A percentile compares a stretch with the other conserved stretches of the same genome.
phyloP scores from a whole-genome alignment of 352 stramenopile genomes.

The Pythium rishiriense region DNA sequence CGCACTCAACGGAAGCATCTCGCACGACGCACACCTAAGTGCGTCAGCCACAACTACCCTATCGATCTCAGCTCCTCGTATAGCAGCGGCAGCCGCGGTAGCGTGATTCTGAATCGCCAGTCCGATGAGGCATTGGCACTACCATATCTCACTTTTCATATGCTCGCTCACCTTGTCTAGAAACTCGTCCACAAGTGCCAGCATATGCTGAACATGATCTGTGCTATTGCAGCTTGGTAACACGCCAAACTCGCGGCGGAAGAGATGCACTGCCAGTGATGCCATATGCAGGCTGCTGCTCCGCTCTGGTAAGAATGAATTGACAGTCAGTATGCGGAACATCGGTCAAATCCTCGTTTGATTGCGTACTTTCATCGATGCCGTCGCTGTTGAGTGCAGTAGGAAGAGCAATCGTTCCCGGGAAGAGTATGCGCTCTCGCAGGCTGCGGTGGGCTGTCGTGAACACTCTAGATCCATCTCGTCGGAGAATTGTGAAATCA shows the following conservation, averaged over 20 bases:
- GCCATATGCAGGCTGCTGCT: conserved; percentile 23
- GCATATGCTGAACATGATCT: conserved; percentile 21
- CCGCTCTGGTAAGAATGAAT: conserved; percentile 3
- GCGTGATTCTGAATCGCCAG: not conserved
- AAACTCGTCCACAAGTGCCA: conserved; percentile 10
- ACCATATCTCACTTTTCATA: not conserved
- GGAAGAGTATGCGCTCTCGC: conserved; percentile 23
- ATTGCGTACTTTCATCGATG: not conserved
- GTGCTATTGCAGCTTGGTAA: conserved; percentile 16
- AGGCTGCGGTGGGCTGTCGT: conserved; percentile 27
- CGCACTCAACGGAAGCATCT: conserved; percentile 40
- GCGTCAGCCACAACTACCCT: conserved; percentile 18
- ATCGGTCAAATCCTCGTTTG: not conserved
- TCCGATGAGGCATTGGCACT: not conserved
- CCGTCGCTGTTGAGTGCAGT: not conserved
- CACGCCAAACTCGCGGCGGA: conserved; percentile 26
- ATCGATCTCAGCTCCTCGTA: conserved; percentile 12
- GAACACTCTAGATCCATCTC: not conserved
- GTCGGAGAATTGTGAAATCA: conserved; percentile 5
- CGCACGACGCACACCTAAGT: conserved; percentile 29
- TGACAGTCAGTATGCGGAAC: not conserved
- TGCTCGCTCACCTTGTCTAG: conserved; percentile 14
- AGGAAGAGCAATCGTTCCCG: conserved; percentile 20
- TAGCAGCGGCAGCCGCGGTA: not conserved
- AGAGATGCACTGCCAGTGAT: conserved; percentile 19